Evolutionary conservation across 768 basidiomycete species (phyloP), one percentile per base, ranked within the genome.

Genomic region (Pleurotus sapidus): DNA sequence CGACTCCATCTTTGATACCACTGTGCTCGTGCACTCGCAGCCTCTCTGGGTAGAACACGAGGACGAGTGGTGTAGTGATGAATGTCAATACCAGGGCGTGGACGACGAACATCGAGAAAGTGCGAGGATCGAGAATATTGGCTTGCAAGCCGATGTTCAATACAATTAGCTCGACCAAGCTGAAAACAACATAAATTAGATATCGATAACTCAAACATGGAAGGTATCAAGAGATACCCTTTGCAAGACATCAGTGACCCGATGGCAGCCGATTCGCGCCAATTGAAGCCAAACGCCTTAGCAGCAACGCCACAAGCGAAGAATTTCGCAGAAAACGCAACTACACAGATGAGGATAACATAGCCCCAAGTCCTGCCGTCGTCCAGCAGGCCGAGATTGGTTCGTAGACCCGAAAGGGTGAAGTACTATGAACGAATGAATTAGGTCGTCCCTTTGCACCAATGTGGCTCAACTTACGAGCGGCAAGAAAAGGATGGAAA

Each of bases 191-290:
- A 55, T 9, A 24, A 39, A n/a, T 20, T 7, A 24, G 46, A 55
- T 34, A 11, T 34, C 30, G 30, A 11, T 34, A 9, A 34, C 30
- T 37, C 7, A 20, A 39, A 15, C 48, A 14, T 11, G n/a, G 17
- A 49, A 38, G n/a, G 39, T 34, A 27, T 46, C 24, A 57, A 3
- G 17, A 71, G 81, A 47, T 58, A 88, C 88, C 91, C 92, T 73
- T 96, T 92, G 75, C 91, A 93, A 69, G 84, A 84, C 94, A 97
- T 97, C 23, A 97, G 72, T 49, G 87, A 80, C 3, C 94, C 94
- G 57, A 95, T 87, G 4, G 93, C 91, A 20, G 85, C 84, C 1
- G 86, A 76, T 70, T 95, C 93, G n/a, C 94, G 79, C 71, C 73
- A 77, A 42, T 77, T 83, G 74, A 90, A 95, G 0, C 88, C 88